phyloP scores from a whole-genome alignment of 2,329 filamentous ascomycete species.

The Trichoderma sp. region DNA sequence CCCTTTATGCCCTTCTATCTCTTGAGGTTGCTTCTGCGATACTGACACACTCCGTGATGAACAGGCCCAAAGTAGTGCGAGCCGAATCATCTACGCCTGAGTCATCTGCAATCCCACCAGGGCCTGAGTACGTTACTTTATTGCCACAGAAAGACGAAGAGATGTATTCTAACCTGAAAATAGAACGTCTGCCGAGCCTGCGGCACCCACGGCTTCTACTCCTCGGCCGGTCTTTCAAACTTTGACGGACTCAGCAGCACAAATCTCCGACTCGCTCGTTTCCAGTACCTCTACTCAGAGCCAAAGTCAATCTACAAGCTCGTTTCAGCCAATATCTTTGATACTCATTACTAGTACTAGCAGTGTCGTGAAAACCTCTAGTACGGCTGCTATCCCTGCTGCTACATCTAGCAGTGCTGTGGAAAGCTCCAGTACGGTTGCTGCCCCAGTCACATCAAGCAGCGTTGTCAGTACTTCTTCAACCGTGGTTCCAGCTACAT shows the following conservation, averaged over 20 bases:
- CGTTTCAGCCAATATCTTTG: background rate
- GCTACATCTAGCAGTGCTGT: background rate
- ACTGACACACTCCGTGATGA: constrained; percentile 24
- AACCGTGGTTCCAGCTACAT: background rate
- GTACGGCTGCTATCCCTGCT: background rate
- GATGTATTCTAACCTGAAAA: background rate
- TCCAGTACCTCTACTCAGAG: background rate
- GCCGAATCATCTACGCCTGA: constrained; percentile 24
- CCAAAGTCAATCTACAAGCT: background rate
- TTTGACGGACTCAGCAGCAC: constrained; percentile 18
- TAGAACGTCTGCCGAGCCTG: background rate
- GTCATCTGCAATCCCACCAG: background rate
- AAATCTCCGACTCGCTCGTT: constrained; percentile 28
- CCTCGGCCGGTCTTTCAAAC: constrained; percentile 25
- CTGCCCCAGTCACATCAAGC: background rate
- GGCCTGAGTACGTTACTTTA: constrained; percentile 7
- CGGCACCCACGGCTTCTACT: background rate
- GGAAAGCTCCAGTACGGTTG: background rate
- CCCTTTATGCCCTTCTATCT: background rate
- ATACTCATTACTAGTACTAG: background rate
- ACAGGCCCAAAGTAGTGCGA: constrained; percentile 30
- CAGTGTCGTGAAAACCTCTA: background rate
- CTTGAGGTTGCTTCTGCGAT: background rate
- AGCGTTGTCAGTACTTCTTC: background rate
- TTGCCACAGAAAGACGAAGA: background rate